Base-by-base conservation (phyloP, 2,329 filamentous ascomycete genomes). In the Alternaria hordeiaustralica region DNA sequence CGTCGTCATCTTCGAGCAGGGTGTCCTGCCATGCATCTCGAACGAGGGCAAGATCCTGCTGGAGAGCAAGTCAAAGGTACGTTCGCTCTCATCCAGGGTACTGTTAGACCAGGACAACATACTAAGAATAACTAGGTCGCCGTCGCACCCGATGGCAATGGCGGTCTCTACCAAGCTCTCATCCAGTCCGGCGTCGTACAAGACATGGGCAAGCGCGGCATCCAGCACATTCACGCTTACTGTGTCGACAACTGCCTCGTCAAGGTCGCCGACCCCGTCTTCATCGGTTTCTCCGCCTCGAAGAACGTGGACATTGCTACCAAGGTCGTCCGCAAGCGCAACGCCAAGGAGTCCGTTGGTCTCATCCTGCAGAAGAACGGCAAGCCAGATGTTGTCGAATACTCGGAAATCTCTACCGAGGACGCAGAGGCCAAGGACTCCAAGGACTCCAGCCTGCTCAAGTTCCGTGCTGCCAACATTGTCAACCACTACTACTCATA, bases 401-500 rank as follows among this genome's bases (percentile, higher is more conserved):
- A 99, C 86, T 97, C 94, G 6, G 96, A 99, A 84, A 98, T 99
- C 73, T 92, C 96, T 84, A 83, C 88, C 70, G 90, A 89, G 67
- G 96, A 93, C n/a, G 92, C 95, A 61, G 93, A 96, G 82, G 95
- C 94, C 70, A 88, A 90, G 78, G 96, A 99, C 78, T 82, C 90
- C 58, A 92, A 92, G 81, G 90, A 97, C 75, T 85, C 88, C 4
- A 90, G 88, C 61, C 86, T 97, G 58, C 90, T 99, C 78, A 96
- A 95, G 83, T 98, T 97, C 89, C 92, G 96, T 66, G 95, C 96
- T 61, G 96, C 95, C 77, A 99, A 99, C 85, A 99, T 99, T 74
- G 96, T 99, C 84, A 99, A 99, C 87, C 96, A 99, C 87, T 99
- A 98, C 88, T 99, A 99, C 85, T 97, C 93, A 50, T 95, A 94